Percentiles rank a stretch among this genome's conserved stretches.
Conservation (phyloP, 345 rosid species). For the Conringia planisiliqua region DNA sequence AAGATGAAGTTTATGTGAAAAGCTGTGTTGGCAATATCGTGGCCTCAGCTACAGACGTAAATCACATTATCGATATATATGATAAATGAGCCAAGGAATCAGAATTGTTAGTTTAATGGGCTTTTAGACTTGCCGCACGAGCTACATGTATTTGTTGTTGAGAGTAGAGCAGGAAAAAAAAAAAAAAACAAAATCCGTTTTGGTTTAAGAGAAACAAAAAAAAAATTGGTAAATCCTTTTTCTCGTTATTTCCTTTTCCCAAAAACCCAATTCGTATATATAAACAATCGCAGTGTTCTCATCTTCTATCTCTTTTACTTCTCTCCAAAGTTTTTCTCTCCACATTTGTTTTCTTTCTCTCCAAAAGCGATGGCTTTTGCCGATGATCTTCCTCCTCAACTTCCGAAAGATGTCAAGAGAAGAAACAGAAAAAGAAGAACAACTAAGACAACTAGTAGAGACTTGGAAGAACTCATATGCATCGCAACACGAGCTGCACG, state of each 20-base stretch:
- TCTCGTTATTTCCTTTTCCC: neutral
- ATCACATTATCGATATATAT: too few species aligned
- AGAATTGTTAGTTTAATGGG: neutral
- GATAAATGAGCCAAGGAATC: too few species aligned
- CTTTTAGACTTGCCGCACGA: too few species aligned
- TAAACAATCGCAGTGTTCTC: neutral
- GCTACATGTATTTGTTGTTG: too few species aligned
- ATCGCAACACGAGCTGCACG: conserved; percentile 3
- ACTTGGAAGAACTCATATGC: neutral
- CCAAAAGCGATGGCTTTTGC: neutral
- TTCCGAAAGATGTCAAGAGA: neutral
- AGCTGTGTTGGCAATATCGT: conserved; percentile 66
- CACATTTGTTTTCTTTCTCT: neutral
- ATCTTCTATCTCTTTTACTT: too few species aligned
- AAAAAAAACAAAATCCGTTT: neutral
- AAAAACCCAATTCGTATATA: neutral
- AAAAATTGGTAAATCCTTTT: neutral
- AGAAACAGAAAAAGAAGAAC: neutral
- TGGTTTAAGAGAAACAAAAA: neutral
- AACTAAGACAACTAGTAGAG: neutral
- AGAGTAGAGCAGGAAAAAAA: neutral
- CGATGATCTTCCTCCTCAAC: conserved; percentile 11
- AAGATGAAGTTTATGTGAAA: conserved; percentile 53
- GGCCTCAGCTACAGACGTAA: conserved; percentile 47
- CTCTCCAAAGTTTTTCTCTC: neutral